Percentiles rank a stretch among this genome's conserved stretches.
These are phyloP conservation scores for Apiospora rasikravindrae DNA, from an alignment of 2,329 filamentous ascomycete species.

Conservation along the genomic window DNA sequence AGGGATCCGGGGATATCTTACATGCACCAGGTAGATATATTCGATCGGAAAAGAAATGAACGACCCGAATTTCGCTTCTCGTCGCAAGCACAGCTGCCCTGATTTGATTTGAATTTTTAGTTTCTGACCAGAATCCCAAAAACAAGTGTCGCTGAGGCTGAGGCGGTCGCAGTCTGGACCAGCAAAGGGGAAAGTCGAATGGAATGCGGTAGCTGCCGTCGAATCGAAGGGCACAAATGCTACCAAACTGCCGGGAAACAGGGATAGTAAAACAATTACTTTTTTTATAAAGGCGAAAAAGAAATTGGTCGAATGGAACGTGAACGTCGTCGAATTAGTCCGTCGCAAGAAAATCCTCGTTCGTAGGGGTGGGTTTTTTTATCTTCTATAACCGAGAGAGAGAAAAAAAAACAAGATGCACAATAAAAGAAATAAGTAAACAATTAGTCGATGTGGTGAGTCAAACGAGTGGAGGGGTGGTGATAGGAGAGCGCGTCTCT, in stretches of 20 bases:
- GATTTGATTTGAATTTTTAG: background rate
- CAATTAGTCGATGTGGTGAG: constrained; percentile 17
- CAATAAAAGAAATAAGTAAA: constrained; percentile 15
- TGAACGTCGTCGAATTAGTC: constrained; percentile 14
- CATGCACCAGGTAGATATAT: background rate
- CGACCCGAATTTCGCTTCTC: background rate
- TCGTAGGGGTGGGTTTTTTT: background rate
- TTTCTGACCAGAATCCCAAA: background rate
- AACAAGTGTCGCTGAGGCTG: background rate
- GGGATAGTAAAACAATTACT: constrained; percentile 16
- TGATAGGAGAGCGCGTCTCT: constrained; percentile 10
- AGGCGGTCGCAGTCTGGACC: background rate
- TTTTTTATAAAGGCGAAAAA: background rate
- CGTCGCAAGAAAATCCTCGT: constrained; percentile 6
- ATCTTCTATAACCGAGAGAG: background rate
- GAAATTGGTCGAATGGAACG: constrained; percentile 2
- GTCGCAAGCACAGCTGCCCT: constrained; percentile 12
- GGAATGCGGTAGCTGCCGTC: background rate
- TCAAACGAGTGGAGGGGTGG: constrained; percentile 16
- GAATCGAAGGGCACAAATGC: background rate
- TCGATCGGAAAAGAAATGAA: constrained; percentile 9
- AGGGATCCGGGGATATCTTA: constrained; percentile 9
- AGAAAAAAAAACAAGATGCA: constrained; percentile 1
- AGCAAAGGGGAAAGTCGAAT: constrained; percentile 3
- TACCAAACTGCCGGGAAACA: constrained; percentile 6